Base-by-base conservation (phyloP, 2,329 filamentous ascomycete species). In the Podosphaera xanthii region DNA sequence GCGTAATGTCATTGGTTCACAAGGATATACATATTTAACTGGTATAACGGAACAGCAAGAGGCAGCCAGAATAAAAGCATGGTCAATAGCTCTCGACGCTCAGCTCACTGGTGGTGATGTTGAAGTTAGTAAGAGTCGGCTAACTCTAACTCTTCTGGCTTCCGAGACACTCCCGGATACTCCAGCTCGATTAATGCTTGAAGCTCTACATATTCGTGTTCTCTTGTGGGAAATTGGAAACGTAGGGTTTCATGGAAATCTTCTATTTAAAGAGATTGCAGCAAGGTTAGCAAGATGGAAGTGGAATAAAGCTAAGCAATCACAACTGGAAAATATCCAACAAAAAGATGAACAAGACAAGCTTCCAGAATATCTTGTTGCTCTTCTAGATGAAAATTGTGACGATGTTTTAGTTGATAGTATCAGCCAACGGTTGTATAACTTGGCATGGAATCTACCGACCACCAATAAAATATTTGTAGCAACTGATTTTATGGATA, bases 51-150 rank as follows among this genome's bases (percentile, higher is more conserved):
- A 85, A 64, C 88, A 95, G 60, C 84, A 94, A 69, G 91, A 96
- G 70, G 80, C 79, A 58, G 90, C 87, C 5, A 81, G 91, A 35
- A 79, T 94, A 66, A 92, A 94, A 72, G 87, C 89, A 0, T 97
- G 91, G 91, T 80, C 84, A 40, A 95, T 95, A 66, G 90, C 90
- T 12, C 78, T 96, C 59, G 91, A 97, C 70, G 89, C 91, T 34
- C 91, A 96, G 70, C 77, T 97, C 30, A 87, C 87, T 8, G 91
- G 91, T 49, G 90, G 91, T 12, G 91, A 96, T 70, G 79, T 84
- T 7, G 87, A 94, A 69, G 86, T 96, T 65, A 94, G 85, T 74
- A 89, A 86, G 70, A 89, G 87, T 70, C 82, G 91, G 57, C 76
- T 96, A 38, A 80, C 91, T 0, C 75, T 96, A 57, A 95, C 90